Conservation (phyloP, 1,284 basidiomycete genomes). For the Heterobasidion parviporum region DNA sequence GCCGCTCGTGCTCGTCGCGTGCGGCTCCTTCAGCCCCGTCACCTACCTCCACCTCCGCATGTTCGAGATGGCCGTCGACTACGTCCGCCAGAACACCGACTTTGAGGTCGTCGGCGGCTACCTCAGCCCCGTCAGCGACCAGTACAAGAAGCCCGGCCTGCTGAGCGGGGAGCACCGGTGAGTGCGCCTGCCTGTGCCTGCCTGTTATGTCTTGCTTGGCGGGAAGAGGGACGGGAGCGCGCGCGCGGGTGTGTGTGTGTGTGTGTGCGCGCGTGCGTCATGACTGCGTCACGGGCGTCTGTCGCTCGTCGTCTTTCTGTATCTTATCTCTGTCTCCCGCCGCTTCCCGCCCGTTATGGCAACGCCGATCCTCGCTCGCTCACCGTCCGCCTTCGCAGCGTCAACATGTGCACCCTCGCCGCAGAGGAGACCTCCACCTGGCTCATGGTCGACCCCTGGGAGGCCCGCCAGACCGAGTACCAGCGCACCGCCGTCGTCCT, state of each 20-base stretch:
- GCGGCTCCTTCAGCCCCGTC: constrained; percentile 76
- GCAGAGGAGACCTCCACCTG: constrained; percentile 73
- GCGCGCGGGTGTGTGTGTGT: neutral
- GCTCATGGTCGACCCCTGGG: constrained; percentile 97
- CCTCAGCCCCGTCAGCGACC: constrained; percentile 89
- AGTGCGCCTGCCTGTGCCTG: constrained; percentile 22
- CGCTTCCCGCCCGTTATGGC: neutral
- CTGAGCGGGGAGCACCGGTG: constrained; percentile 76
- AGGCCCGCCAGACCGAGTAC: constrained; percentile 82
- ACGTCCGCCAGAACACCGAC: constrained; percentile 85
- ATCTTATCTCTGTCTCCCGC: neutral
- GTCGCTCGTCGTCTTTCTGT: neutral
- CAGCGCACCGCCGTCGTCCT: constrained; percentile 94
- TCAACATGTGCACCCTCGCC: constrained; percentile 84
- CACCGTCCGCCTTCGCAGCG: constrained; percentile 33
- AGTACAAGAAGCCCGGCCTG: constrained; percentile 88
- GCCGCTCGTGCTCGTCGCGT: constrained; percentile 72
- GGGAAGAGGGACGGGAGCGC: too few species aligned
- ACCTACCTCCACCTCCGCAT: constrained; percentile 85
- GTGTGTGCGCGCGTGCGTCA: neutral
- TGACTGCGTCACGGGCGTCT: neutral
- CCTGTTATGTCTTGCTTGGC: neutral
- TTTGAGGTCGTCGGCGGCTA: constrained; percentile 94
- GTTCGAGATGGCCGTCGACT: constrained; percentile 98
- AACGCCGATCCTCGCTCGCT: neutral